Evolutionary conservation across 2,329 filamentous ascomycete species (phyloP).

Genomic region (Didymosphaeria variabile): DNA sequence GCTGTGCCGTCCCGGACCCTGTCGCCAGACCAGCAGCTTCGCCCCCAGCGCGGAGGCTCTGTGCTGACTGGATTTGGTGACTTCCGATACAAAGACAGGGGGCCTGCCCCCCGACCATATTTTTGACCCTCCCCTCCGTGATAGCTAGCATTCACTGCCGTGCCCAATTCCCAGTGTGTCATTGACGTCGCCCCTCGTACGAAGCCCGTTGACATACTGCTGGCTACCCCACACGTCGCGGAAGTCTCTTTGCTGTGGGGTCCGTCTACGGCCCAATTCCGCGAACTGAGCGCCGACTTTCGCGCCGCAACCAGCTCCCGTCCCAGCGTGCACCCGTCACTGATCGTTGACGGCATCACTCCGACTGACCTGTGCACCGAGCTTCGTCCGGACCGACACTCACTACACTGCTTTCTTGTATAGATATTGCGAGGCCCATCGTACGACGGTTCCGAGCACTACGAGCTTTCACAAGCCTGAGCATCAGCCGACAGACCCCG

Average conservation of each 20-base stretch:
- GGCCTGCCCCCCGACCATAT: not conserved
- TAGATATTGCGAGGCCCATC: not conserved
- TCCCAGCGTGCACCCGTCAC: conserved; percentile 7
- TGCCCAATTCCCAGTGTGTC: not conserved
- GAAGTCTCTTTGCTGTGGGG: conserved; percentile 13
- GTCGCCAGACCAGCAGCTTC: not conserved
- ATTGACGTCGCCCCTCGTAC: conserved; percentile 1
- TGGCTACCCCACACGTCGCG: conserved; percentile 13
- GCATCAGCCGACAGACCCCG: conserved; percentile 20
- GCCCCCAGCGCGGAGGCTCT: not conserved
- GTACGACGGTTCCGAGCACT: not conserved
- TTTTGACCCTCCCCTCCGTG: not conserved
- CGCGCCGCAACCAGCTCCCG: conserved; percentile 3
- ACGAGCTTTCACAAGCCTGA: conserved; percentile 12
- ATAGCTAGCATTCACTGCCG: not conserved
- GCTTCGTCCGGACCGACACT: not conserved
- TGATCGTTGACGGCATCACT: conserved; percentile 39
- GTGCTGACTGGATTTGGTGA: not conserved
- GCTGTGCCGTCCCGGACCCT: not conserved
- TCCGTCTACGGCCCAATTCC: not conserved
- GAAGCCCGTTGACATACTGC: not conserved
- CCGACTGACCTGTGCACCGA: conserved; percentile 11
- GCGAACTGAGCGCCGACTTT: conserved; percentile 23
- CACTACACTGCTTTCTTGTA: not conserved
- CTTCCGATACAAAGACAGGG: not conserved